Percentiles rank a stretch among this genome's conserved stretches.
These are phyloP conservation scores for Colletotrichum sp. DNA, from an alignment of 2,329 filamentous ascomycete species.

Conservation along the genomic window DNA sequence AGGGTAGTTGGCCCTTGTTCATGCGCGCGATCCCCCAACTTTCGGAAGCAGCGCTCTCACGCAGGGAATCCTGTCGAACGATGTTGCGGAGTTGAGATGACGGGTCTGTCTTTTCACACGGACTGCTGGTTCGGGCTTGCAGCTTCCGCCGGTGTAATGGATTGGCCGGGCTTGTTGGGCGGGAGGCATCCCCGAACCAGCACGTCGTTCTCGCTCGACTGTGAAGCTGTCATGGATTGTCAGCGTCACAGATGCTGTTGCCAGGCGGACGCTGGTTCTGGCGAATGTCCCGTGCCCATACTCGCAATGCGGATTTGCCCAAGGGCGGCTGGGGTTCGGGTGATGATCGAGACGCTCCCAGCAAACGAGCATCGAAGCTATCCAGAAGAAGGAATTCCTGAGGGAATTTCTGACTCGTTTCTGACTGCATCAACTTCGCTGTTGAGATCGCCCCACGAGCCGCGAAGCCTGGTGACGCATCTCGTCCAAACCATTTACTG, in stretches of 20 bases:
- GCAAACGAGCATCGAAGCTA: background rate
- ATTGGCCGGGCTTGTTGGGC: background rate
- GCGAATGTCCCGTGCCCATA: background rate
- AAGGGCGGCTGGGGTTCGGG: background rate
- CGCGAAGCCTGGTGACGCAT: background rate
- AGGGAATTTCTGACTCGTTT: background rate
- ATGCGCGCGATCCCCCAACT: background rate
- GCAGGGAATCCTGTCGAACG: background rate
- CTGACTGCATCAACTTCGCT: background rate
- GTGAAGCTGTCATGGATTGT: background rate
- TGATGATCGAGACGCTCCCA: background rate
- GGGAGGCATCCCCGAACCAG: background rate
- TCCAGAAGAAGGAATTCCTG: background rate
- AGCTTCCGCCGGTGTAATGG: background rate
- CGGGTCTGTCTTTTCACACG: constrained; percentile 6
- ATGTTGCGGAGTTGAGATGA: constrained; percentile 10
- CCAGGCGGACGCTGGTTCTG: background rate
- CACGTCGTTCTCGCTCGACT: background rate
- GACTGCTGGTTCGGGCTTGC: background rate
- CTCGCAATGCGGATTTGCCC: background rate
- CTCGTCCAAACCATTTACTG: background rate
- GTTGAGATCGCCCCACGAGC: background rate
- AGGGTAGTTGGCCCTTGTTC: background rate
- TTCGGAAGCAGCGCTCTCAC: background rate
- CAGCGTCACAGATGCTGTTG: background rate